phyloP scores from a whole-genome alignment of 2,329 filamentous ascomycete genomes.

The Taxawa tesnikishii region DNA sequence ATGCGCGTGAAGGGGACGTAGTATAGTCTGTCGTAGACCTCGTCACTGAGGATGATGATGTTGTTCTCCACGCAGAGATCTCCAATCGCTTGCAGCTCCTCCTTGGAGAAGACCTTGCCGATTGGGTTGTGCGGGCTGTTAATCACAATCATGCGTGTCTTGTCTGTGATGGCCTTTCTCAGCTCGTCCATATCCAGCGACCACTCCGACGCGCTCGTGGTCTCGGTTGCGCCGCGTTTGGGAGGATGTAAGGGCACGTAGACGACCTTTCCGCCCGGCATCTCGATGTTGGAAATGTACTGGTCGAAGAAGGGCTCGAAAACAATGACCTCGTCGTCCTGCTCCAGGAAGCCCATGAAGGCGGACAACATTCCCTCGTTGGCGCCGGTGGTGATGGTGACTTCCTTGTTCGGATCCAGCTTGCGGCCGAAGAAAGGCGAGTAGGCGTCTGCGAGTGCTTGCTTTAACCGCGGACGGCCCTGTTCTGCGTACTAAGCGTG shows the following conservation, averaged over 20 bases:
- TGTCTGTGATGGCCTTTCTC: slow-evolving; percentile 66
- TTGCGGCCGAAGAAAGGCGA: slow-evolving; percentile 73
- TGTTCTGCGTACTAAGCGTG: slow-evolving; percentile 16
- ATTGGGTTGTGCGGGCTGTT: slow-evolving; percentile 90
- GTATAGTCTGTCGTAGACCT: slow-evolving; percentile 83
- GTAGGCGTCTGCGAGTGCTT: slow-evolving; percentile 89
- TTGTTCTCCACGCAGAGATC: slow-evolving; percentile 85
- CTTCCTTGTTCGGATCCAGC: slow-evolving; percentile 79
- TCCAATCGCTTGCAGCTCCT: slow-evolving; percentile 74
- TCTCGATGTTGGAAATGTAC: slow-evolving; percentile 98
- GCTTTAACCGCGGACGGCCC: slow-evolving; percentile 78
- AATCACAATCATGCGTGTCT: slow-evolving; percentile 92
- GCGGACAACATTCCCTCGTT: slow-evolving; percentile 93
- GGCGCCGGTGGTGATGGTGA: slow-evolving; percentile 85
- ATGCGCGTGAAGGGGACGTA: slow-evolving; percentile 93
- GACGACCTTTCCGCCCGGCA: slow-evolving; percentile 88
- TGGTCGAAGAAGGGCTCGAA: slow-evolving; percentile 99
- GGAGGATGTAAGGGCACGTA: slow-evolving; percentile 95
- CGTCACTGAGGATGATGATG: slow-evolving; percentile 60
- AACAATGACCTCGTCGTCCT: slow-evolving; percentile 89
- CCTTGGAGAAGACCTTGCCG: slow-evolving; percentile 81
- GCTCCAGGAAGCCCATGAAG: slow-evolving; percentile 95
- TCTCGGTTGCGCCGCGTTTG: slow-evolving; percentile 62
- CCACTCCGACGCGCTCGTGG: slow-evolving; percentile 81
- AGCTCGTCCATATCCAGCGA: slow-evolving; percentile 72